Evolutionary conservation across 345 rosid genomes (phyloP).

Genomic region (Corchorus olitorius): DNA sequence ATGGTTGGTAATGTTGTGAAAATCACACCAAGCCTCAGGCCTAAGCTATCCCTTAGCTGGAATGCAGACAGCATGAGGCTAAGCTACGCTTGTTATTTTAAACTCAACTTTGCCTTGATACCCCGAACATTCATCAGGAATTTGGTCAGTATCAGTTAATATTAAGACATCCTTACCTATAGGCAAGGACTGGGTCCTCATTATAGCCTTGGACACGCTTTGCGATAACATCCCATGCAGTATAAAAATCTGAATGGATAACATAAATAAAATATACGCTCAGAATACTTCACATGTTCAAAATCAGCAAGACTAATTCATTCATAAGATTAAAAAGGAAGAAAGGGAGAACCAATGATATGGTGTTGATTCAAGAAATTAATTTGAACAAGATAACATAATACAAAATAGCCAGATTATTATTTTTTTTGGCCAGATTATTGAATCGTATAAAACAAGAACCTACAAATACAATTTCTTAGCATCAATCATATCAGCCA

Average conservation of each 20-base stretch:
- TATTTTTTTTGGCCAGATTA: no score
- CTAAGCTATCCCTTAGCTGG: not conserved
- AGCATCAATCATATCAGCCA: not conserved
- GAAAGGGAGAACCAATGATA: not conserved
- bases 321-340: slow-evolving; percentile 1
- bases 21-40: slow-evolving; percentile 3
- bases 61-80: slow-evolving; percentile 5
- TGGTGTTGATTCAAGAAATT: not conserved
- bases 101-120: slow-evolving; percentile 14
- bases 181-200: slow-evolving; percentile 59
- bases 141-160: not conserved
- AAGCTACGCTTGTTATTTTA: not conserved
- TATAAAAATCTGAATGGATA: slow-evolving; percentile 76
- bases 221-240: slow-evolving; percentile 87
- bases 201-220: slow-evolving; percentile 58
- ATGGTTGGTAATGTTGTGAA: not conserved
- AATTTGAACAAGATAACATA: slow-evolving; percentile 4
- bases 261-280: slow-evolving; percentile 14
- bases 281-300: slow-evolving; percentile 16
- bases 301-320: slow-evolving; percentile 1
- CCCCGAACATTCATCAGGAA: not conserved
- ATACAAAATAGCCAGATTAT: not conserved
- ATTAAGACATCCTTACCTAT: slow-evolving; percentile 52
- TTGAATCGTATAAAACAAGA: not conserved
- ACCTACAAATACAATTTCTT: not conserved